Base-by-base conservation (phyloP, 345 rosid genomes). In the Bruguiera gymnorhiza region DNA sequence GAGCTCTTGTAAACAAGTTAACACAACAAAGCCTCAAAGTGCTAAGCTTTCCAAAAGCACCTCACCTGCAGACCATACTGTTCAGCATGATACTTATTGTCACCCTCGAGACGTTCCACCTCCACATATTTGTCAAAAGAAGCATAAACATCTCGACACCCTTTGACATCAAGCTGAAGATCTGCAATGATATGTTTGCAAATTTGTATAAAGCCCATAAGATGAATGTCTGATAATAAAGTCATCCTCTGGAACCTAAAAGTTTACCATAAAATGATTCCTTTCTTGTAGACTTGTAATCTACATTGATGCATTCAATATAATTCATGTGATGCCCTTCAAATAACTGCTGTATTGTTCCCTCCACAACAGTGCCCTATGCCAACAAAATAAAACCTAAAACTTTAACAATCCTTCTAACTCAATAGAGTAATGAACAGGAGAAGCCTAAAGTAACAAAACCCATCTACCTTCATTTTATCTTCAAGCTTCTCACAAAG, bases 161-260 rank as follows among this genome's bases (percentile, higher is more conserved):
- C 99, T 86, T 95, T 95, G 66, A 95, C 99, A 84, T 95, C 99
- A 69, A 95, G 97, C 80, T 95, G 99, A 71, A 95, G 95, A 63
- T 95, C 99, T 95, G 83, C 80, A 73, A 80, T 21, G 79, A 68
- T 27, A 59, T 69, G 43, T 36, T 43, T 13, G 5, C 18, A 64
- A 65, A 64, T 58, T 70, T 62, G 55, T 10, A 30, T 59, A 50
- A 75, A 55, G 70, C 23, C 65, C 32, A 65, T 46, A 64, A 65
- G 66, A 63, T 69, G 70, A 59, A 75, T 69, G 73, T 64, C 46
- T 18, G 48, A 37, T 70, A 64, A 75, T 64, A 21, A 36, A 75
- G 32, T 57, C 60, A 70, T 63, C 30, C 70, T 50, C 50, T 26
- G 31, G 21, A 59, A 34, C 56, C 55, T 50, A 77, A 74, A 73